Base-by-base conservation (phyloP, 2,329 filamentous ascomycete species). In the Fusarium clavum region DNA sequence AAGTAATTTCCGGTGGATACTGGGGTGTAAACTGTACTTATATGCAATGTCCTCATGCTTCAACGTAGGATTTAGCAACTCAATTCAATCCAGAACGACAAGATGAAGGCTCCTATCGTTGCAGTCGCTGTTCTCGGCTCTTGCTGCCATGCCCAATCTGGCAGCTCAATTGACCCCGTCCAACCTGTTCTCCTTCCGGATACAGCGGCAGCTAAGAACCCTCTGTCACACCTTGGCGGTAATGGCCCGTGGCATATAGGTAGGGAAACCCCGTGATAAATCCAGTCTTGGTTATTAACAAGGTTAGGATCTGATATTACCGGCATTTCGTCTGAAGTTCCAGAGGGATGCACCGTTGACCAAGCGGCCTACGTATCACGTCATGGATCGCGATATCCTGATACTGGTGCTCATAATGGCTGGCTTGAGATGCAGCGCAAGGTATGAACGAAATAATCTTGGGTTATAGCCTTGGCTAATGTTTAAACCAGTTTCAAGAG, bases 301-400 rank as follows among this genome's bases (percentile, higher is more conserved):
- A 6, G n/a, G 8, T 3, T 7, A 68, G 87, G 86, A 1, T 86
- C 87, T 13, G 85, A 90, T 70, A 83, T 89, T 48, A 83, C 86
- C 63, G 81, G 79, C 14, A 87, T 91, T 57, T 85, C 85, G 0
- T 79, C 84, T 30, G 81, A 85, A 6, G 80, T 87, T 3, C 89
- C 89, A 1, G 80, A 84, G 2, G 82, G 84, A 45, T 91, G 89
- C 75, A 80, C 79, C 12, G 84, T 91, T 6, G 87, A 91, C 62
- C 85, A 89, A 71, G 88, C 86, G 5, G 86, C 87, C 8, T 90
- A 89, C 65, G 79, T 88, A 34, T 82, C 84, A 3, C 85, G 88
- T 20, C 89, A 91, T 79, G 90, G 89, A 20, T 89, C 87, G 44
- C 83, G 89, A 44, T 92, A 86, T 72, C 89, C 88, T 1, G 89